Evolutionary conservation across 2,329 filamentous ascomycete species (phyloP).

Genomic region (Didymella lethalis): DNA sequence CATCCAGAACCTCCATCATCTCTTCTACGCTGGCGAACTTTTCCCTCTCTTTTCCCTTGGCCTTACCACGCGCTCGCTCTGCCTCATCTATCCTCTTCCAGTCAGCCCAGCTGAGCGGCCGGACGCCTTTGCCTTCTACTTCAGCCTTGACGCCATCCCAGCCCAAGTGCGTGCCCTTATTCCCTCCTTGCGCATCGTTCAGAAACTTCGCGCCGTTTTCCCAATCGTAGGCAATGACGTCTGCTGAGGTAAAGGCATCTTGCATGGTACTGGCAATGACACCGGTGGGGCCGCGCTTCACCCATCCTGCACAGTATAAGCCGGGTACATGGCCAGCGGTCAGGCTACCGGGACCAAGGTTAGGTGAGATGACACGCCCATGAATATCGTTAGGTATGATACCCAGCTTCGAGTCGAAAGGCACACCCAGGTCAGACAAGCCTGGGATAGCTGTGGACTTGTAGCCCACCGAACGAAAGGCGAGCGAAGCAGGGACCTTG

Average conservation of each 20-base stretch:
- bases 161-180: slow-evolving; percentile 61
- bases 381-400: slow-evolving; percentile 82
- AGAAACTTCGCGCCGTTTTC: slow-evolving; percentile 57
- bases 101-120: slow-evolving; percentile 79
- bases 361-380: slow-evolving; percentile 70
- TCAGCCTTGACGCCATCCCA: slow-evolving; percentile 80
- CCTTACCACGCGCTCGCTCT: slow-evolving; percentile 72
- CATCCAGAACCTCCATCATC: slow-evolving; percentile 61
- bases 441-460: slow-evolving; percentile 80
- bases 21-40: slow-evolving; percentile 66
- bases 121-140: slow-evolving; percentile 62
- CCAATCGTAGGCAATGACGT: slow-evolving; percentile 85
- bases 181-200: slow-evolving; percentile 48
- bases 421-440: slow-evolving; percentile 74
- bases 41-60: slow-evolving; percentile 78
- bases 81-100: slow-evolving; percentile 86
- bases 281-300: slow-evolving; percentile 91
- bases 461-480: slow-evolving; percentile 96
- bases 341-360: slow-evolving; percentile 48
- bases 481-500: slow-evolving; percentile 71
- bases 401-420: slow-evolving; percentile 77
- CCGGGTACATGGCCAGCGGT: slow-evolving; percentile 67
- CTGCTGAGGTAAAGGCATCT: slow-evolving; percentile 89
- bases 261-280: slow-evolving; percentile 97
- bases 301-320: slow-evolving; percentile 94